Evolutionary conservation across 2,329 filamentous ascomycete genomes (phyloP).

Genomic region (Didymella segeticola): DNA sequence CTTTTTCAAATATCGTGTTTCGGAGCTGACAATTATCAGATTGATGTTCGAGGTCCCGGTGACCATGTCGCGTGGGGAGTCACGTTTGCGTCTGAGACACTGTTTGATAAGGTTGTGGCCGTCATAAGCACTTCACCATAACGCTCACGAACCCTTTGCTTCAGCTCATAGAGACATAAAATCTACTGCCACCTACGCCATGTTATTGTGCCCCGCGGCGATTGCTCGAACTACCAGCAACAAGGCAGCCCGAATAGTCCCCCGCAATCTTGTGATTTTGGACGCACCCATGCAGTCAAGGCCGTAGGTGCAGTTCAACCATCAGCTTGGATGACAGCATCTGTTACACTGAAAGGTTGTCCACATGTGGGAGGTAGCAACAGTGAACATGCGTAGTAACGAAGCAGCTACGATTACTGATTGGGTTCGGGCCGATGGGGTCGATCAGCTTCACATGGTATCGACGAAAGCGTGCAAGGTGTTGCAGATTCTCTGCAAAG

Average conservation of each 20-base stretch:
- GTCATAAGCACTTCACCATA: background rate
- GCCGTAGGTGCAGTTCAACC: background rate
- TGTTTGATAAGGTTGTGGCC: background rate
- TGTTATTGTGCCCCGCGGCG: background rate
- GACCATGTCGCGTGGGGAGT: background rate
- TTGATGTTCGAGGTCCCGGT: background rate
- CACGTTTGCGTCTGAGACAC: constrained; percentile 14
- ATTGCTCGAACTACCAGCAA: too few relatives aligned
- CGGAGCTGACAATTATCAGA: constrained; percentile 3
- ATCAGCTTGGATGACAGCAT: too few relatives aligned
- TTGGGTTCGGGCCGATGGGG: constrained; percentile 46
- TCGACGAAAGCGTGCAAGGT: constrained; percentile 3
- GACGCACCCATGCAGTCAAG: too few relatives aligned
- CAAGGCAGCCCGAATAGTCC: too few relatives aligned
- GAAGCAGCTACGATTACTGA: background rate
- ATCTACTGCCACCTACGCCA: background rate
- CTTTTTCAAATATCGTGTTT: background rate
- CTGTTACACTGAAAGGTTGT: too few relatives aligned
- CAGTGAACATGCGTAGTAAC: background rate
- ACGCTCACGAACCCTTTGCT: background rate
- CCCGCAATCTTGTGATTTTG: background rate
- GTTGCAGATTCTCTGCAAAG: background rate
- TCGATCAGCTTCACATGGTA: constrained; percentile 39
- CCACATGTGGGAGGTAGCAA: too few relatives aligned
- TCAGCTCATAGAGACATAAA: background rate